Conservation (phyloP, 192 early-diverging fungal genomes). For the Coemansia sp. region DNA sequence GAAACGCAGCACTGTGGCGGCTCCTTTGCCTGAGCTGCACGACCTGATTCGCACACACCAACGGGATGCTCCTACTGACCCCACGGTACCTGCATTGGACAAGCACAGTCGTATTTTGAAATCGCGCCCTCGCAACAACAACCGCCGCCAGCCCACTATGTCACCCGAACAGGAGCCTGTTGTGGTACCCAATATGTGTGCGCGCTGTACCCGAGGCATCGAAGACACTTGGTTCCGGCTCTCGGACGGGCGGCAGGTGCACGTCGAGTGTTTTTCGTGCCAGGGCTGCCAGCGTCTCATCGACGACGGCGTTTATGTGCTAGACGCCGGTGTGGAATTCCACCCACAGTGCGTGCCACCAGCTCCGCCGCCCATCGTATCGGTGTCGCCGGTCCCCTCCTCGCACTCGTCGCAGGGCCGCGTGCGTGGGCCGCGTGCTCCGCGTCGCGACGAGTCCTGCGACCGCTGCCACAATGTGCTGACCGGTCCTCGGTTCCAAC, state of each 20-base stretch:
- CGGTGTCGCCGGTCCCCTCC: slow-evolving; percentile 46
- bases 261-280: slow-evolving; percentile 59
- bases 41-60: slow-evolving; percentile 52
- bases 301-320: slow-evolving; percentile 58
- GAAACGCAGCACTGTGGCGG: background rate
- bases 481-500: slow-evolving; percentile 57
- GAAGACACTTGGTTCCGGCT: slow-evolving; percentile 58
- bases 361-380: slow-evolving; percentile 51
- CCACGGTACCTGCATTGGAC: slow-evolving; percentile 47
- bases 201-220: slow-evolving; percentile 40
- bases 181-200: slow-evolving; percentile 43
- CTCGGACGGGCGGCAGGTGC: slow-evolving; percentile 58
- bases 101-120: slow-evolving; percentile 49
- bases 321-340: slow-evolving; percentile 46
- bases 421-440: slow-evolving; percentile 32
- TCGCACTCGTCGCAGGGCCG: slow-evolving; percentile 22
- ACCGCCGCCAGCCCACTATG: slow-evolving; percentile 31
- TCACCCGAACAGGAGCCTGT: slow-evolving; percentile 21
- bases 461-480: slow-evolving; percentile 46
- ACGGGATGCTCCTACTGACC: slow-evolving; percentile 46
- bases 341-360: slow-evolving; percentile 57
- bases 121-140: slow-evolving; percentile 53
- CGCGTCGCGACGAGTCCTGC: slow-evolving; percentile 41
- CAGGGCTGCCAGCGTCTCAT: slow-evolving; percentile 53
- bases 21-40: slow-evolving; percentile 42